Base-by-base conservation (phyloP, 257 asterid species). In the Verbena officinalis region DNA sequence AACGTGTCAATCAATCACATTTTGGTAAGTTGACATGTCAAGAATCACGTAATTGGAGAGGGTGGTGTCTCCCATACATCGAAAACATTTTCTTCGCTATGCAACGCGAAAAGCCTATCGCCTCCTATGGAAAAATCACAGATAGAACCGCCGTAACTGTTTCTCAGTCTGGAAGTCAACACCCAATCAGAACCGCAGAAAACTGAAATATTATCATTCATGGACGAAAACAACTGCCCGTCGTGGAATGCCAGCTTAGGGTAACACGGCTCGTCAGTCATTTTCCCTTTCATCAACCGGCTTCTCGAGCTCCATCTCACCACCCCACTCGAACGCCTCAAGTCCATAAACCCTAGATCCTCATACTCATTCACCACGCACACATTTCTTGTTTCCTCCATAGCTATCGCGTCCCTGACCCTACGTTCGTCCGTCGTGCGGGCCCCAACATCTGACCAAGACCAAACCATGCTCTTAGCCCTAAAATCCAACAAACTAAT, bases 271-370 rank as follows among this genome's bases (percentile, higher is more conserved):
- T 91, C 98, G 17, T 91, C 98, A 0, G 87, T 80, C 98, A 91
- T 86, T 65, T 81, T 83, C 42, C 96, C 90, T 31, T 91, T 89
- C 96, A 86, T 89, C 50, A 89, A 38, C 72, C 90, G 60, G 30
- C 98, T 91, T 65, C 98, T 86, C 0, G 98, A 91, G 57, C 98
- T 89, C 98, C 98, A 91, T 71, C 96, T 72, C 4, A 89, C 80
- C n/a, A 59, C 61, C 51, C 96, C 94, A 2, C 59, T 77, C 0
- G 65, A 27, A n/a, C 83, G 77, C 61, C 96, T 86, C 78, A 86
- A 65, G 69, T 91, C 98, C 95, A 91, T 83, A 16, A 89, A 91
- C 63, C 98, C 98, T 40, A 91, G 70, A 74, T 91, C 95, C 73
- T 91, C 98, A 1, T 81, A 91, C 76, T 91, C 98, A 19, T 91